Evolutionary conservation across 305 asterid genomes (phyloP).

Genomic region (Rubia peregrina): DNA sequence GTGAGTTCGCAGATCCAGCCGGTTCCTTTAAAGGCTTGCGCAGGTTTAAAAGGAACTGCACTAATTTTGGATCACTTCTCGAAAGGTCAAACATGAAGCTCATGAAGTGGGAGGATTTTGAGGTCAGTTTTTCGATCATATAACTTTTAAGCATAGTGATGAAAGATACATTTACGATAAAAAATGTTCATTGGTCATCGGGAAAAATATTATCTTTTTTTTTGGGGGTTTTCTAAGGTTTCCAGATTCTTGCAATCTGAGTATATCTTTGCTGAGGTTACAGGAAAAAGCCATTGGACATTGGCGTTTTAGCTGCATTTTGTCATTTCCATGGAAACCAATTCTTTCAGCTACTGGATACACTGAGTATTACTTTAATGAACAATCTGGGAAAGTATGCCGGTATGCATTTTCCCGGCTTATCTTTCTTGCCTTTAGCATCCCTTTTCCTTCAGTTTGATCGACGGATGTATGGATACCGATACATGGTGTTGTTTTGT

Average conservation of each 20-base stretch:
- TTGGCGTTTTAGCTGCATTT: constrained; percentile 84
- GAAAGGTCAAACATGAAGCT: constrained; percentile 74
- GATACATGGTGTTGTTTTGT: constrained; percentile 13
- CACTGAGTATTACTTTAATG: constrained; percentile 74
- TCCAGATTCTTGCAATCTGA: neutral
- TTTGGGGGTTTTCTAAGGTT: neutral
- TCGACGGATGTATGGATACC: neutral
- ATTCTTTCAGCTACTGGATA: constrained; percentile 98
- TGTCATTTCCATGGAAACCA: constrained; percentile 96
- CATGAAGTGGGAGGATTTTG: constrained; percentile 85
- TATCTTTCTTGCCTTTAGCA: neutral
- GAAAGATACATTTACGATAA: neutral
- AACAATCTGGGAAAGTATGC: constrained; percentile 73
- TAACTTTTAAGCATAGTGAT: neutral
- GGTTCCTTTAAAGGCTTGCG: constrained; percentile 72
- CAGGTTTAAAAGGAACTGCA: constrained; percentile 81
- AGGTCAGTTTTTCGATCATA: constrained; percentile 31
- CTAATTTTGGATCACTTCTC: constrained; percentile 75
- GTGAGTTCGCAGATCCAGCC: constrained; percentile 98
- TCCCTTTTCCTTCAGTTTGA: neutral
- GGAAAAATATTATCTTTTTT: too few relatives aligned
- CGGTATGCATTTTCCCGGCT: constrained; percentile 27
- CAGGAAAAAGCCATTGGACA: constrained; percentile 89
- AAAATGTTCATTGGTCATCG: neutral
- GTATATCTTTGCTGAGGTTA: neutral